phyloP scores from a whole-genome alignment of 179 eudicot genomes.

The Actinidia polygama region DNA sequence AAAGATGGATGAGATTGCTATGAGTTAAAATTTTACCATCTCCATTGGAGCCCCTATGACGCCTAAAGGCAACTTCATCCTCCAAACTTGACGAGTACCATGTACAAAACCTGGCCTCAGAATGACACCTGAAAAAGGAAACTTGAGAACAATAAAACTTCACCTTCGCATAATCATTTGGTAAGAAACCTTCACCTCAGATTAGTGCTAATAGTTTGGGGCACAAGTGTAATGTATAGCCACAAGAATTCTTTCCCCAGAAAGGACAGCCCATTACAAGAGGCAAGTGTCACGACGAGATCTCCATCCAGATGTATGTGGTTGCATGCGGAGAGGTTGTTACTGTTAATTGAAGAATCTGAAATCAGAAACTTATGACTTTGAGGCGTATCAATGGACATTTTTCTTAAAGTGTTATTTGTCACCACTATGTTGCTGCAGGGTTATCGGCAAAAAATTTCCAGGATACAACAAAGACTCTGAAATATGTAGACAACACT shows the following conservation, averaged over 20 bases:
- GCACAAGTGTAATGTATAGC: background rate
- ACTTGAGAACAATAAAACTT: background rate
- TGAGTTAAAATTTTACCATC: conserved; percentile 41
- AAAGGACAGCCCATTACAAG: too few relatives aligned
- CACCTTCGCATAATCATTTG: background rate
- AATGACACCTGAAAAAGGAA: conserved; percentile 53
- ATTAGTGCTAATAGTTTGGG: background rate
- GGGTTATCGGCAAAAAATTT: too few relatives aligned
- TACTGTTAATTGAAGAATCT: too few relatives aligned
- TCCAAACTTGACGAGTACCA: conserved; percentile 72
- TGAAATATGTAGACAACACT: too few relatives aligned
- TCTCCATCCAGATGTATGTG: too few relatives aligned
- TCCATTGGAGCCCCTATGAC: conserved; percentile 67
- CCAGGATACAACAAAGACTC: too few relatives aligned
- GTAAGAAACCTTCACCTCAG: background rate
- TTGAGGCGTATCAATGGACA: too few relatives aligned
- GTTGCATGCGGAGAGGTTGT: too few relatives aligned
- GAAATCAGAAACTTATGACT: too few relatives aligned
- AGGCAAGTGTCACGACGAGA: too few relatives aligned
- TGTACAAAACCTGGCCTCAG: conserved; percentile 74
- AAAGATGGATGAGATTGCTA: background rate
- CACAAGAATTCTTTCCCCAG: background rate
- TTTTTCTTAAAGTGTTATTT: too few relatives aligned
- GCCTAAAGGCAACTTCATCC: conserved; percentile 68
- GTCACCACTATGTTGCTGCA: too few relatives aligned